Base-by-base conservation (phyloP, 345 rosid genomes). In the Trapa incisa region DNA sequence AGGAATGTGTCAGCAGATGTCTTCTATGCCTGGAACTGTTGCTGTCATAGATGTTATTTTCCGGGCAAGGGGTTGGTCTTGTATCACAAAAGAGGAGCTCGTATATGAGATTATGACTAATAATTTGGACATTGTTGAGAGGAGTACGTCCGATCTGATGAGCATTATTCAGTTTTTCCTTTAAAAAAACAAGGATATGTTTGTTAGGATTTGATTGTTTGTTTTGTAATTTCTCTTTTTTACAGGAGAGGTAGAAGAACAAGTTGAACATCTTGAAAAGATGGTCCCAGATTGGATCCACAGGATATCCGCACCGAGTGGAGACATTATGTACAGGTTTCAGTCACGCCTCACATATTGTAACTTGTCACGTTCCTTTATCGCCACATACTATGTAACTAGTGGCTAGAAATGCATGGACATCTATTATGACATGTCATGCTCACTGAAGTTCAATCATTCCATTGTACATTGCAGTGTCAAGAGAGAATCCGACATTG, bases 41-140 rank as follows among this genome's bases (percentile, higher is more conserved):
- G 71, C 83, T 67, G 22, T 74, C 45, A 75, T 84, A 73, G 66
- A 74, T 71, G 62, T 41, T 65, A 73, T 82, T 57, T 84, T 80
- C 68, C 71, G 67, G 71, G 69, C 81, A 5, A 63, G 54, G 61
- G 76, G 74, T 72, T 67, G 60, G 67, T 70, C 77, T 66, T 61
- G 83, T 41, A 76, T 84, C 71, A 82, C 88, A 70, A 80, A 73
- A 73, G 84, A 82, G 71, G 88, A 84, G 77, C 84, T 84, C 29
- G 77, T 82, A 72, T 75, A 80, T 70, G 80, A 80, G 78, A 76
- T 84, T 65, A 75, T 80, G 35, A 71, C 78, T 54, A 80, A 78
- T 70, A 72, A 75, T 67, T 60, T 71, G 22, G 83, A 82, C 36
- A 61, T 76, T 67, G 71, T 64, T 37, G 82, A 80, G 38, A 80